phyloP scores from a whole-genome alignment of 2,329 filamentous ascomycete genomes.

The Xylariaceae sp. region DNA sequence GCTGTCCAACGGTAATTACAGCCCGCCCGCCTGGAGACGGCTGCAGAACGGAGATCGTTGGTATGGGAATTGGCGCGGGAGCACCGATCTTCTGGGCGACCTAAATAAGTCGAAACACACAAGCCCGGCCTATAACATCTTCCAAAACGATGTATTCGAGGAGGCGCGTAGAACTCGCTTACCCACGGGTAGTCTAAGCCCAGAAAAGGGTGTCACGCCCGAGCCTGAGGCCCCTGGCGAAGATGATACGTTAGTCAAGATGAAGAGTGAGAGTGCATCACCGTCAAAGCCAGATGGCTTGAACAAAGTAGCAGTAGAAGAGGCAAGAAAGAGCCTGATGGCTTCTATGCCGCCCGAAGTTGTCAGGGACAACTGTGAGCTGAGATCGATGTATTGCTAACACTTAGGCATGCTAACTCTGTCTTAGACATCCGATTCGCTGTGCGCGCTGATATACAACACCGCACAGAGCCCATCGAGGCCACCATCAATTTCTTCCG shows the following conservation, averaged over 20 bases:
- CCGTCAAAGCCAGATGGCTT: slow-evolving; percentile 23
- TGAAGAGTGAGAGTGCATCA: slow-evolving; percentile 37
- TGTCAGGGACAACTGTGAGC: slow-evolving; percentile 55
- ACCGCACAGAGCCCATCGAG: slow-evolving; percentile 83
- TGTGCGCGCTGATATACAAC: slow-evolving; percentile 83
- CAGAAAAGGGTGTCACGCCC: slow-evolving; percentile 56
- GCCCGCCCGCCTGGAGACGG: slow-evolving; percentile 63
- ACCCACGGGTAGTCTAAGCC: slow-evolving; percentile 58
- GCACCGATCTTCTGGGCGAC: slow-evolving; percentile 56
- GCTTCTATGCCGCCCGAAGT: slow-evolving; percentile 36
- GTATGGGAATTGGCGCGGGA: slow-evolving; percentile 62
- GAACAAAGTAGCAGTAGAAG: slow-evolving; percentile 22
- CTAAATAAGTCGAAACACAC: slow-evolving; percentile 34
- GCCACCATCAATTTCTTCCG: slow-evolving; percentile 67
- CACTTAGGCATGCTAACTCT: slow-evolving; percentile 21
- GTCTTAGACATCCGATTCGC: slow-evolving; percentile 81
- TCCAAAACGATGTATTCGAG: slow-evolving; percentile 45
- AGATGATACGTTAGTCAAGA: slow-evolving; percentile 44
- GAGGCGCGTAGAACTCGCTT: slow-evolving; percentile 58
- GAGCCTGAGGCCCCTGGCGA: slow-evolving; percentile 41
- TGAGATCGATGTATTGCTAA: neutral
- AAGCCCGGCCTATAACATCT: slow-evolving; percentile 24
- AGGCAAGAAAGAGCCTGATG: slow-evolving; percentile 33
- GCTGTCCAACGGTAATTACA: slow-evolving; percentile 58
- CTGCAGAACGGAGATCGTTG: slow-evolving; percentile 62